Evolutionary conservation across 768 basidiomycete genomes (phyloP).

Genomic region (Chalciporus chontae): DNA sequence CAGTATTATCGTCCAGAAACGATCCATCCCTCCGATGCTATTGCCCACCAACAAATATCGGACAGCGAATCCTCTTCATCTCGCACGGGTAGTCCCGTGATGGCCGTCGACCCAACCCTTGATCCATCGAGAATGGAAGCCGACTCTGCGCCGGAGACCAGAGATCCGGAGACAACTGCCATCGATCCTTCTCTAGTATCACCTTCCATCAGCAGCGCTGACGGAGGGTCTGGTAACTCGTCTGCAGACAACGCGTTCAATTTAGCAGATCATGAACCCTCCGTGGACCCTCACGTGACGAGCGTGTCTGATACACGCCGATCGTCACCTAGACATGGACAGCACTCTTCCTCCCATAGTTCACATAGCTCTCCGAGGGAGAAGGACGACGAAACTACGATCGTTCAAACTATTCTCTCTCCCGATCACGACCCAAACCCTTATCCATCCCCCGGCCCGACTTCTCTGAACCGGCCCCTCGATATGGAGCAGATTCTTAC

Average conservation of each 20-base stretch:
- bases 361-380: slow-evolving; percentile 8
- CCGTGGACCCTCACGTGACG: slow-evolving; percentile 4
- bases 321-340: slow-evolving; percentile 6
- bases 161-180: slow-evolving; percentile 21
- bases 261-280: slow-evolving; percentile 30
- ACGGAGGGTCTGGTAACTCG: slow-evolving; percentile 19
- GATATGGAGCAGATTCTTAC: slow-evolving; percentile 56
- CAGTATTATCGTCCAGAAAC: slow-evolving; percentile 46
- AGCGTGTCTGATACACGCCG: slow-evolving; percentile 5
- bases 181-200: slow-evolving; percentile 40
- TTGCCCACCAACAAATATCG: slow-evolving; percentile 19
- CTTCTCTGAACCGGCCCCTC: slow-evolving; percentile 33
- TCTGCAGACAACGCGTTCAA: slow-evolving; percentile 34
- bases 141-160: slow-evolving; percentile 1
- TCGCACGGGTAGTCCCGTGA: slow-evolving; percentile 22
- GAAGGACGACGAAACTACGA: slow-evolving; percentile 13
- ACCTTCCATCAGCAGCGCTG: slow-evolving; percentile 10
- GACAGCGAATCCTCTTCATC: slow-evolving; percentile 29
- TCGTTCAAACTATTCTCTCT: slow-evolving; percentile 19
- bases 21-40: slow-evolving; percentile 20
- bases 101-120: slow-evolving; percentile 26
- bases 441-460: slow-evolving; percentile 24
- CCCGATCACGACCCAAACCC: slow-evolving; percentile 18
- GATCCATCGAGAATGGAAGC: slow-evolving; percentile 14
- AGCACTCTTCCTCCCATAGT: slow-evolving; percentile 5